phyloP scores from a whole-genome alignment of 1,139 yeast species.

The Nakaseomyces nivariensis region DNA sequence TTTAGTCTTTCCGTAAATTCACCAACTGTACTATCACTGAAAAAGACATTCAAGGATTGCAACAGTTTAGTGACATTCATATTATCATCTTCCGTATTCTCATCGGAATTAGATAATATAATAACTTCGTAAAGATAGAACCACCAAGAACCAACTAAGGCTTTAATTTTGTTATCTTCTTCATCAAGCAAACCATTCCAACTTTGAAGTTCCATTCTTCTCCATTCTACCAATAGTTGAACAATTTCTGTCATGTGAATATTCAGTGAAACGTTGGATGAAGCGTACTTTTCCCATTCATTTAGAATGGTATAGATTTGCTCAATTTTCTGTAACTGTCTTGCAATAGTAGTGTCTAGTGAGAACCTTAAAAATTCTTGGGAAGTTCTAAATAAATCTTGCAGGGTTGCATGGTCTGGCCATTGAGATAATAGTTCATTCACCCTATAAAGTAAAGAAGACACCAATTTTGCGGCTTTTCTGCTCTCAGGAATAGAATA shows the following conservation, averaged over 20 bases:
- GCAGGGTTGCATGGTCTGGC: slow-evolving; percentile 94
- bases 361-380: slow-evolving; percentile 58
- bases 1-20: slow-evolving; percentile 52
- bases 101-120: slow-evolving; percentile 27
- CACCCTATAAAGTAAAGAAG: slow-evolving; percentile 40
- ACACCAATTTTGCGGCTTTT: slow-evolving; percentile 45
- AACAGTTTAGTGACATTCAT: slow-evolving; percentile 37
- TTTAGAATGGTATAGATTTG: slow-evolving; percentile 71
- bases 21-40: slow-evolving; percentile 69
- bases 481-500: slow-evolving; percentile 51
- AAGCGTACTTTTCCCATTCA: slow-evolving; percentile 94
- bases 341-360: slow-evolving; percentile 62
- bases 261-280: slow-evolving; percentile 59
- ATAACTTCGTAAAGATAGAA: slow-evolving; percentile 75
- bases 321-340: slow-evolving; percentile 72
- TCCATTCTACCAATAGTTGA: slow-evolving; percentile 73
- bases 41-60: slow-evolving; percentile 64
- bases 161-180: slow-evolving; percentile 50
- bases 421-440: slow-evolving; percentile 51
- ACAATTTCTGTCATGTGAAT: slow-evolving; percentile 50
- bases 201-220: slow-evolving; percentile 73
- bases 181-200: slow-evolving; percentile 70
- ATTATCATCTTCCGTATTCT: slow-evolving; percentile 27
- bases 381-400: slow-evolving; percentile 55
- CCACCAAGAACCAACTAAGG: slow-evolving; percentile 76